Percentiles rank a stretch among this genome's conserved stretches.
Conservation (phyloP, 2,329 filamentous ascomycete species). For the Aspergillus sergii region DNA sequence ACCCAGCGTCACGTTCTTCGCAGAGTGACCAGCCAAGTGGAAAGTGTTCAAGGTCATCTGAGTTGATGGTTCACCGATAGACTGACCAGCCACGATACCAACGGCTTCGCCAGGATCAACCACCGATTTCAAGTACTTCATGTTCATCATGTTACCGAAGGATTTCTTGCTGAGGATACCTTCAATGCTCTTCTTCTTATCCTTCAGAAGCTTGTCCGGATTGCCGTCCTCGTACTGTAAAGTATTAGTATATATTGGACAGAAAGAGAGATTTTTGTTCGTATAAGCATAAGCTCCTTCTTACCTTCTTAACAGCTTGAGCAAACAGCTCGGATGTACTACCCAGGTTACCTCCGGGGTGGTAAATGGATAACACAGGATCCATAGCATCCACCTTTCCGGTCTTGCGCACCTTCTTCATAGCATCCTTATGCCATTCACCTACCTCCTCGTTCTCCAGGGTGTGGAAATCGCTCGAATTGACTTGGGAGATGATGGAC, state of each 20-base stretch:
- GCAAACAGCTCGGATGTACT: conserved; percentile 90
- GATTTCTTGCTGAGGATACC: conserved; percentile 64
- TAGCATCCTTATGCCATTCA: conserved; percentile 64
- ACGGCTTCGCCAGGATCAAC: conserved; percentile 96
- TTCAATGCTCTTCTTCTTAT: conserved; percentile 56
- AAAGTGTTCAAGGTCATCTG: conserved; percentile 99
- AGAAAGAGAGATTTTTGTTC: conserved; percentile 18
- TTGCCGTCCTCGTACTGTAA: conserved; percentile 77
- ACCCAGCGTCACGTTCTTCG: conserved; percentile 98
- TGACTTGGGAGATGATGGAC: conserved; percentile 76
- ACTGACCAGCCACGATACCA: conserved; percentile 94
- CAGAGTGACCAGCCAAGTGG: conserved; percentile 96
- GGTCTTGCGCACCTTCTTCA: conserved; percentile 79
- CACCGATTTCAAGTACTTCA: conserved; percentile 90
- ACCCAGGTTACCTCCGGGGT: conserved; percentile 77
- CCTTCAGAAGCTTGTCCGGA: conserved; percentile 59
- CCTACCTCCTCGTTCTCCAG: conserved; percentile 69
- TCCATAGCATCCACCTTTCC: conserved; percentile 69
- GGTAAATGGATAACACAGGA: conserved; percentile 71
- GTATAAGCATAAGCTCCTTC: conserved; percentile 13
- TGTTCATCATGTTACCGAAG: conserved; percentile 80
- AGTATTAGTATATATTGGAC: not conserved
- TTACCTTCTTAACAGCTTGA: conserved; percentile 63
- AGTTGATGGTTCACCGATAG: conserved; percentile 93
- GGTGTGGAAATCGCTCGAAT: conserved; percentile 57